These are phyloP conservation scores for Fragaria nilgerrensis DNA, from an alignment of 306 rosid genomes.

Conservation along the genomic window DNA sequence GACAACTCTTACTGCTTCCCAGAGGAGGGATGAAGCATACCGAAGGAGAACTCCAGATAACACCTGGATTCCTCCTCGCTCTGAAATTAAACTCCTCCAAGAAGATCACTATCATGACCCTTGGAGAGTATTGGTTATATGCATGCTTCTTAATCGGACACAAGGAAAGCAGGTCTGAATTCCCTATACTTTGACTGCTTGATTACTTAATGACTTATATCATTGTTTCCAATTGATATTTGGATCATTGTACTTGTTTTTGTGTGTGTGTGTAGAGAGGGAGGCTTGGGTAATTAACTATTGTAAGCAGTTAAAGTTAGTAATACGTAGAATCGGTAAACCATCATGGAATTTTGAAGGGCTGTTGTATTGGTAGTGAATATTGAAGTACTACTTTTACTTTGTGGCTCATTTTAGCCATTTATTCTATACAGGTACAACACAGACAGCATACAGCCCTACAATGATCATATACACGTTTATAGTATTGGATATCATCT, in stretches of 20 bases:
- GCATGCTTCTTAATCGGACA: slow-evolving; percentile 65
- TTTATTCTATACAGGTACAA: neutral
- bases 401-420: slow-evolving; percentile 1
- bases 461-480: neutral
- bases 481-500: neutral
- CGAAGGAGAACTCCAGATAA: slow-evolving; percentile 44
- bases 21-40: slow-evolving; percentile 53
- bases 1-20: slow-evolving; percentile 24
- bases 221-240: neutral
- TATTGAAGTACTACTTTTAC: neutral
- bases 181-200: neutral
- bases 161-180: slow-evolving; percentile 47
- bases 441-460: neutral
- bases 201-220: neutral
- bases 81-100: slow-evolving; percentile 51
- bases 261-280: neutral
- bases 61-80: slow-evolving; percentile 69
- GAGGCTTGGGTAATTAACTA: neutral
- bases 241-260: too few species aligned
- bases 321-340: neutral
- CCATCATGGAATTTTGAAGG: neutral
- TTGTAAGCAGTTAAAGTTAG: neutral
- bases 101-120: slow-evolving; percentile 66
- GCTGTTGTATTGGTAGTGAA: neutral
- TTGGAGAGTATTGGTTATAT: slow-evolving; percentile 73